A percentile compares a stretch with the other conserved stretches of the same genome.
These are phyloP conservation scores for Trichoderma sp. DNA, from an alignment of 2,329 filamentous ascomycete species.

Conservation along the genomic window DNA sequence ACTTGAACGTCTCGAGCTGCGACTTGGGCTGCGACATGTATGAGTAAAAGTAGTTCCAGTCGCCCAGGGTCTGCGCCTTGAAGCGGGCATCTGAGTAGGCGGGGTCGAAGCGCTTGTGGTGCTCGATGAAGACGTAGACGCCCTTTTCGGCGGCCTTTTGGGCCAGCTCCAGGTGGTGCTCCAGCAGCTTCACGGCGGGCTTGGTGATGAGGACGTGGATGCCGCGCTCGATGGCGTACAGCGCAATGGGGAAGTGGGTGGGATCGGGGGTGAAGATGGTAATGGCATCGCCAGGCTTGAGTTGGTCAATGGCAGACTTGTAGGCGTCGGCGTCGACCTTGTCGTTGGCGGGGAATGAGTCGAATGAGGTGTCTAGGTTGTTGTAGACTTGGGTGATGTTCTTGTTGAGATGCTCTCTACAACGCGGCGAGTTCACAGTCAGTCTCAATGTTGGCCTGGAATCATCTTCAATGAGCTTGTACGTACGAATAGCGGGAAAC, in stretches of 20 bases:
- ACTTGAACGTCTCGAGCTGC: constrained; percentile 91
- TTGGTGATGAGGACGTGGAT: constrained; percentile 95
- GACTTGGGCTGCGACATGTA: constrained; percentile 95
- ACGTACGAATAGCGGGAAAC: constrained; percentile 85
- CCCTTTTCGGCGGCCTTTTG: constrained; percentile 69
- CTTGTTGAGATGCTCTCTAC: constrained; percentile 76
- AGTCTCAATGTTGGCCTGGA: neutral
- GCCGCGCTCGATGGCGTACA: constrained; percentile 85
- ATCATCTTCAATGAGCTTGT: too few relatives aligned
- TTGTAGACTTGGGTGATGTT: constrained; percentile 92
- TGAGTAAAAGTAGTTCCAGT: constrained; percentile 98
- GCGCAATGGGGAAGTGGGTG: constrained; percentile 87
- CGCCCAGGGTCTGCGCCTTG: constrained; percentile 74
- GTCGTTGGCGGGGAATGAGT: constrained; percentile 77
- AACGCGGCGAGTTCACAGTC: neutral
- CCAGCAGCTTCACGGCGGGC: constrained; percentile 82
- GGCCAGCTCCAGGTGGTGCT: constrained; percentile 76
- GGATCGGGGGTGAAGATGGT: constrained; percentile 96
- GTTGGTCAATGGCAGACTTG: constrained; percentile 82
- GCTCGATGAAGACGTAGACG: constrained; percentile 91
- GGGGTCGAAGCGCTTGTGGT: constrained; percentile 95
- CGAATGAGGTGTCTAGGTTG: constrained; percentile 80
- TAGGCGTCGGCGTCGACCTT: constrained; percentile 76
- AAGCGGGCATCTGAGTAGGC: constrained; percentile 86
- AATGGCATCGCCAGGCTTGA: constrained; percentile 81